Base-by-base conservation (phyloP, 2,329 filamentous ascomycete genomes). In the Fusarium denticulatum region DNA sequence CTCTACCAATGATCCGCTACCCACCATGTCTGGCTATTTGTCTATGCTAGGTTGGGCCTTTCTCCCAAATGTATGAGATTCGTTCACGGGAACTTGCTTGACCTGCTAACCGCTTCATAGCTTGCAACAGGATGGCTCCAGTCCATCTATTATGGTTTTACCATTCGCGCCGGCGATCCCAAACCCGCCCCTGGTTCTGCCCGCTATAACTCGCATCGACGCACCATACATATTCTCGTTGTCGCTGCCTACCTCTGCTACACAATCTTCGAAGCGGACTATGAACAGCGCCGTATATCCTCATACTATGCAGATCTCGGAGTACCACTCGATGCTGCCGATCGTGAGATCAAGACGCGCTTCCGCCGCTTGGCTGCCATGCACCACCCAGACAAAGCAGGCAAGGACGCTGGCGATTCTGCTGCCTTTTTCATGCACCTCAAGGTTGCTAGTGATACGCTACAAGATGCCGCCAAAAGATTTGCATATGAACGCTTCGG, bases 401-500 rank as follows among this genome's bases (percentile, higher is more conserved):
- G 84, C 73, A 81, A 81, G 67, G 79, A 79, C 47, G 77, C 70
- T 26, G 72, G 64, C 49, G 80, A 80, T 69, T 76, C 78, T 15
- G 82, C 81, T 37, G 80, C 81, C 60, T 78, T 92, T 82, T 98
- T 97, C 82, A 90, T 98, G 52, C 91, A 93, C 78, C 88, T 98
- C 77, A 96, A 95, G 85, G 86, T 91, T 50, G 95, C 94, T 11
- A 90, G 94, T 78, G 96, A 98, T 78, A 94, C 92, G 1, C 89
- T 98, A 22, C 84, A 90, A n/a, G 91, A 96, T 79, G 90, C 93
- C 6, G 91, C 90, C 2, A 91, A 89, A 78, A 88, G 94, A 63
- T 97, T 96, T 80, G 95, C 94, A 13, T 98, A 98, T 83, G 94
- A 97, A 80, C 91, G 94, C 53, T 95, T 97, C 80, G 95, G 95